phyloP scores from a whole-genome alignment of 2,329 filamentous ascomycete genomes.

The Xylariomycetidae sp. region DNA sequence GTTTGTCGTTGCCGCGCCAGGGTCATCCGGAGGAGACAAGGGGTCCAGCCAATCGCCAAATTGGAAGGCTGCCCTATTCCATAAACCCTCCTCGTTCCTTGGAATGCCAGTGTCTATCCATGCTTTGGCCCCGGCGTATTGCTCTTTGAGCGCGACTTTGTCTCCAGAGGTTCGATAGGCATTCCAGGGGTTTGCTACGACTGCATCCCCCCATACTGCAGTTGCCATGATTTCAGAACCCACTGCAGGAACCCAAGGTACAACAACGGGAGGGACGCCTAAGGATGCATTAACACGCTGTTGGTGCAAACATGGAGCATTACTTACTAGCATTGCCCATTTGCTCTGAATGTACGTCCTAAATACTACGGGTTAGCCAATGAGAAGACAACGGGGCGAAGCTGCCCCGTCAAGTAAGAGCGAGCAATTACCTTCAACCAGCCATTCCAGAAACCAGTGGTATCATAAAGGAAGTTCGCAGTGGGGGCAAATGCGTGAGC shows the following conservation, averaged over 20 bases:
- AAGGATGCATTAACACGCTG: no score
- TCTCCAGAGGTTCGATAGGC: conserved; percentile 35
- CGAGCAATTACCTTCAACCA: conserved; percentile 43
- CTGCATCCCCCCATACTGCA: conserved; percentile 38
- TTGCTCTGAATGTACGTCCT: conserved; percentile 35
- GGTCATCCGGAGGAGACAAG: conserved; percentile 33
- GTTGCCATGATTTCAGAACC: conserved; percentile 18
- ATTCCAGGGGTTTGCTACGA: conserved; percentile 35
- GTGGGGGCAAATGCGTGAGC: conserved; percentile 39
- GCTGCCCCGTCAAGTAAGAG: no score
- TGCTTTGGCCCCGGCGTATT: conserved; percentile 33
- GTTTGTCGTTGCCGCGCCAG: conserved; percentile 34
- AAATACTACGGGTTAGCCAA: no score
- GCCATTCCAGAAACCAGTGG: conserved; percentile 39
- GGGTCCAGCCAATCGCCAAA: conserved; percentile 46
- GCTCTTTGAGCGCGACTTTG: conserved; percentile 26
- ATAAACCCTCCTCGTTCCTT: conserved; percentile 30
- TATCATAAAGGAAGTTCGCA: conserved; percentile 49
- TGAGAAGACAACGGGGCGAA: no score
- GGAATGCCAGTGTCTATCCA: conserved; percentile 34
- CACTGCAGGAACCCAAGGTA: conserved; percentile 22
- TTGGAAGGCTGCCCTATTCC: conserved; percentile 32
- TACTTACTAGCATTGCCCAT: conserved; percentile 17
- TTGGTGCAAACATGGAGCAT: conserved; percentile 1
- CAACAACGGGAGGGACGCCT: conserved; percentile 23